A percentile compares a stretch with the other conserved stretches of the same genome.
Evolutionary conservation across 2,329 filamentous ascomycete species (phyloP).

Genomic region (Alternaria tenuissima): DNA sequence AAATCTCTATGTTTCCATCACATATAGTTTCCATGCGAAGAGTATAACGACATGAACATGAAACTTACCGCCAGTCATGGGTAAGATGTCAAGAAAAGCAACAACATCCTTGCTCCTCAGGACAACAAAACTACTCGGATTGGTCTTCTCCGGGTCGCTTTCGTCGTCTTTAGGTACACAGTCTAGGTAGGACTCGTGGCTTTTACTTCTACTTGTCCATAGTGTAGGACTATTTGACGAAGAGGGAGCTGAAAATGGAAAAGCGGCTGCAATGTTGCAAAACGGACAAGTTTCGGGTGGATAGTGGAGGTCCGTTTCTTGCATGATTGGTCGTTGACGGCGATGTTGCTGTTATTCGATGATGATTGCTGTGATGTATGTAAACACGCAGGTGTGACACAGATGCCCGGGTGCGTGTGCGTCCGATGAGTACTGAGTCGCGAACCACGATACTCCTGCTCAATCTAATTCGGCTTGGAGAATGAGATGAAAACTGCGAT

Average conservation of each 20-base stretch:
- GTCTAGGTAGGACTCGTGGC: conserved; percentile 19
- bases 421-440: neutral
- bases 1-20: neutral
- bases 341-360: neutral
- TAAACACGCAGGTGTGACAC: neutral
- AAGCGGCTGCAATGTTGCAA: conserved; percentile 64
- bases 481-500: neutral
- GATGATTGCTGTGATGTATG: neutral
- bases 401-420: neutral
- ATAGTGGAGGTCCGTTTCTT: conserved; percentile 50
- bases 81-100: conserved; percentile 93
- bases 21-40: neutral
- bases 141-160: conserved; percentile 39
- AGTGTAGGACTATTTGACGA: neutral
- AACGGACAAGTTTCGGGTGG: conserved; percentile 62
- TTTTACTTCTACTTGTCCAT: conserved; percentile 8
- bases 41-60: neutral
- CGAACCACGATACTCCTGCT: neutral
- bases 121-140: conserved; percentile 65
- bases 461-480: neutral
- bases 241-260: conserved; percentile 45
- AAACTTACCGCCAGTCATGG: conserved; percentile 72
- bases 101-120: conserved; percentile 80
- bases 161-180: conserved; percentile 39
- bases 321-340: conserved; percentile 23